Evolutionary conservation across 495 filamentous ascomycete genomes (phyloP).

Genomic region (Tuber brumale): DNA sequence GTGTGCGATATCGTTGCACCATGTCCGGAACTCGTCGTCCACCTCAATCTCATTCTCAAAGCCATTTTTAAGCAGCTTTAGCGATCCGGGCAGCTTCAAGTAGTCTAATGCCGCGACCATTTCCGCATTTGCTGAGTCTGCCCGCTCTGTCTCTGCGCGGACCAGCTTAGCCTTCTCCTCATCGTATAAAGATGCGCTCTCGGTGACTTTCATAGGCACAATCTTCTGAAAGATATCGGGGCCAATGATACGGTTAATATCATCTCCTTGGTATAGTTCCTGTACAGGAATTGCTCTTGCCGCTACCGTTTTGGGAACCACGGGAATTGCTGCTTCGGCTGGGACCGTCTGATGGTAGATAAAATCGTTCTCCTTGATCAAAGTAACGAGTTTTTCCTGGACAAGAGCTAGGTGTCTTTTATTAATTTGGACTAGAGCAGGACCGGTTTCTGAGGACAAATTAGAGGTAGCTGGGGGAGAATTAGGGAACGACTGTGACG

Average conservation of each 20-base stretch:
- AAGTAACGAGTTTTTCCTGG: conserved; percentile 67
- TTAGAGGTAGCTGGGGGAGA: conserved; percentile 76
- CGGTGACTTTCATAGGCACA: conserved; percentile 91
- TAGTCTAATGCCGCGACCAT: conserved; percentile 95
- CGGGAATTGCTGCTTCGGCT: conserved; percentile 67
- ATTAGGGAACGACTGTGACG: conserved; percentile 73
- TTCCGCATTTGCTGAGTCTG: conserved; percentile 83
- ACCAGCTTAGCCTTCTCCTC: conserved; percentile 97
- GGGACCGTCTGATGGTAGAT: conserved; percentile 94
- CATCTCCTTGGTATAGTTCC: conserved; percentile 92
- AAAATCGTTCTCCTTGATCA: conserved; percentile 92
- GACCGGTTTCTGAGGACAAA: conserved; percentile 68
- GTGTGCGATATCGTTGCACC: conserved; percentile 88
- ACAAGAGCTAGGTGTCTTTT: conserved; percentile 74
- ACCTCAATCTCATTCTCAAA: conserved; percentile 82
- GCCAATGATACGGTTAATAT: conserved; percentile 92
- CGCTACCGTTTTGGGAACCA: conserved; percentile 84
- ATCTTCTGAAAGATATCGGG: conserved; percentile 97
- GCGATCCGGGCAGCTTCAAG: conserved; percentile 75
- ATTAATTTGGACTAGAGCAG: conserved; percentile 66
- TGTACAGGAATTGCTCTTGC: conserved; percentile 98
- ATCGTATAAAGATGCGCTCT: conserved; percentile 93
- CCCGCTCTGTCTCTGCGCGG: conserved; percentile 85
- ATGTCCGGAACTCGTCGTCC: conserved; percentile 83
- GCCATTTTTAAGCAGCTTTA: conserved; percentile 87